Conservation (phyloP, 306 rosid genomes). For the Fragaria ananassa region DNA sequence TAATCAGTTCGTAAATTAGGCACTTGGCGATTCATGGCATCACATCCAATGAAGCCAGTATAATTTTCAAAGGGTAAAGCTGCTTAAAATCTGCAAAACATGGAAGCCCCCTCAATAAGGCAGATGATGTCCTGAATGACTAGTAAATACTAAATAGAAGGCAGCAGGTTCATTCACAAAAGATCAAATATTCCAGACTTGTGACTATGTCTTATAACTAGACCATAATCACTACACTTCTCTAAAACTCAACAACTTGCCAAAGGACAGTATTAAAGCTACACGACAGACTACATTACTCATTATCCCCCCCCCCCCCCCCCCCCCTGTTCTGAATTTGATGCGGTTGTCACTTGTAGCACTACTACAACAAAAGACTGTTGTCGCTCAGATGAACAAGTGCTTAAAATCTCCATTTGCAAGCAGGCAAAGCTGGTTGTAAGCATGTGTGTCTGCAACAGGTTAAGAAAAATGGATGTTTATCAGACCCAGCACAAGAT, state of each 20-base stretch:
- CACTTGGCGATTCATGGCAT: not conserved
- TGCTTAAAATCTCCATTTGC: constrained; percentile 82
- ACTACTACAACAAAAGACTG: not conserved
- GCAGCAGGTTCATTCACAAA: not conserved
- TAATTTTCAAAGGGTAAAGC: not conserved
- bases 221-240: not conserved
- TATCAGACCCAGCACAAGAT: constrained; percentile 15
- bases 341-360: not conserved
- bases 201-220: not conserved
- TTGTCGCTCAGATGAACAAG: constrained; percentile 54
- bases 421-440: constrained; percentile 80
- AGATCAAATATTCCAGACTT: not conserved
- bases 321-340: not conserved
- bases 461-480: not conserved
- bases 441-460: constrained; percentile 57
- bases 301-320: not conserved
- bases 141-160: not conserved
- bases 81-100: not conserved
- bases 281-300: not conserved
- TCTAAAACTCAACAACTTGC: not conserved
- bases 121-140: not conserved
- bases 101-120: not conserved
- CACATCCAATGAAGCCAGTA: not conserved
- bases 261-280: not conserved
- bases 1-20: not conserved